These are phyloP conservation scores for Oryza officinalis DNA, from an alignment of 176 grass and related monocot species.

Conservation along the genomic window DNA sequence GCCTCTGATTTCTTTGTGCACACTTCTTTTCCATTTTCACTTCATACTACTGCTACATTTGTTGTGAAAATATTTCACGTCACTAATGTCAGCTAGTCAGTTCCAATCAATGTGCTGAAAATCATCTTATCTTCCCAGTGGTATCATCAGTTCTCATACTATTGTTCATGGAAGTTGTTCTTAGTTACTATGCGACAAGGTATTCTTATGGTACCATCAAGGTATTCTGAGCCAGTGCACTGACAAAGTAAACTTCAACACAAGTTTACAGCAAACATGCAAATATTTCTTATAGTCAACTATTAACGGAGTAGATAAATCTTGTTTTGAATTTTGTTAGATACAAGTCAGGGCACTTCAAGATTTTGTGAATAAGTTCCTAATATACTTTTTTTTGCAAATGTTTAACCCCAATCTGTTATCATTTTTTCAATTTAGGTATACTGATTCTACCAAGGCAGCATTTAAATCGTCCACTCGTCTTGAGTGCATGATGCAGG, in stretches of 20 bases:
- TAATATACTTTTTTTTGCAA: neutral
- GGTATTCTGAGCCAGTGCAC: neutral
- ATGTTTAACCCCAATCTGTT: neutral
- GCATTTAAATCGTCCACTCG: constrained; percentile 95
- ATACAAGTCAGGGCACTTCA: neutral
- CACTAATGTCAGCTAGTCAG: neutral
- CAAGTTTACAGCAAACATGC: neutral
- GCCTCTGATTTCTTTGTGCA: constrained; percentile 10
- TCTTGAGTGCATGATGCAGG: constrained; percentile 99
- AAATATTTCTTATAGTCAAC: constrained; percentile 5
- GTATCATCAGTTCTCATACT: neutral
- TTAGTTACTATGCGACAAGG: neutral
- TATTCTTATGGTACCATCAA: neutral
- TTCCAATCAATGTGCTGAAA: neutral
- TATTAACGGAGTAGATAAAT: neutral
- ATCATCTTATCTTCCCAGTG: neutral
- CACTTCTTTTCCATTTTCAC: neutral
- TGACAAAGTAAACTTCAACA: neutral
- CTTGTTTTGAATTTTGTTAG: neutral
- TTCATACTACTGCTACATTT: neutral
- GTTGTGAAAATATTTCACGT: neutral
- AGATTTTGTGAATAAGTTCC: neutral
- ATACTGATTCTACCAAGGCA: constrained; percentile 80
- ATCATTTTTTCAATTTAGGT: constrained; percentile 54
- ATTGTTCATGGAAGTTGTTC: neutral